Base-by-base conservation (phyloP, 768 basidiomycete genomes). In the Cystobasidium ongulense region DNA sequence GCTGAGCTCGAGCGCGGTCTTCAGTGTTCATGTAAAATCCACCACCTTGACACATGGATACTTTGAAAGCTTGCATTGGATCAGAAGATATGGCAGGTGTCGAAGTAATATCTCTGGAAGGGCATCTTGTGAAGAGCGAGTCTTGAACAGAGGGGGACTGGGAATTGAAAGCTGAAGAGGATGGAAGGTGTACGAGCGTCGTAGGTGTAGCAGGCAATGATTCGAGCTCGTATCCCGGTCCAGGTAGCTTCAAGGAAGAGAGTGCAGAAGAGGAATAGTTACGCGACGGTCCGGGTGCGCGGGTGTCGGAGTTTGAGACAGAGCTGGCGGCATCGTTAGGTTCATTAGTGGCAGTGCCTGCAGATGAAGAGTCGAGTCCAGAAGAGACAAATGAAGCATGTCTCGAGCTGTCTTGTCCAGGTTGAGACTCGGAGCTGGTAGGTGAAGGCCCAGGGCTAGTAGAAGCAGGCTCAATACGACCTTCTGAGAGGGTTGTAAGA, bases 21-120 rank as follows among this genome's bases (percentile, higher is more conserved):
- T 64, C 63, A 4, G 63, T 36, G 23, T 5, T 35, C 63, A 64
- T 64, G 63, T 38, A 64, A 23, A 64, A 64, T 8, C 63, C 63
- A 64, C 35, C 25, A 27, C 5, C 63, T 64, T 64, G 35, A 27
- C 35, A 38, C 63, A 64, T 64, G 17, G 63, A 64, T 2, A 31
- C 17, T 25, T 41, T 36, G 25, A 64, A 41, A 43, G 63, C 63
- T 13, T 64, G 38, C 4, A 39, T 27, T 38, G 63, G 63, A 43
- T 64, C 63, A 18, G 33, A 27, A 23, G 35, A 35, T 2, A 64
- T 36, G 23, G 63, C 63, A 25, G 63, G 7, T 38, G 63, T 43
- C 15, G 63, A 7, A 38, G 63, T 38, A 2, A 11, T 31, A 1
- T 64, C 63, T 50, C 46, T 50, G 8, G 46, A 21, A 50, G 46